Base-by-base conservation (phyloP, 352 stramenopile genomes). In the Pythium periplocum region DNA sequence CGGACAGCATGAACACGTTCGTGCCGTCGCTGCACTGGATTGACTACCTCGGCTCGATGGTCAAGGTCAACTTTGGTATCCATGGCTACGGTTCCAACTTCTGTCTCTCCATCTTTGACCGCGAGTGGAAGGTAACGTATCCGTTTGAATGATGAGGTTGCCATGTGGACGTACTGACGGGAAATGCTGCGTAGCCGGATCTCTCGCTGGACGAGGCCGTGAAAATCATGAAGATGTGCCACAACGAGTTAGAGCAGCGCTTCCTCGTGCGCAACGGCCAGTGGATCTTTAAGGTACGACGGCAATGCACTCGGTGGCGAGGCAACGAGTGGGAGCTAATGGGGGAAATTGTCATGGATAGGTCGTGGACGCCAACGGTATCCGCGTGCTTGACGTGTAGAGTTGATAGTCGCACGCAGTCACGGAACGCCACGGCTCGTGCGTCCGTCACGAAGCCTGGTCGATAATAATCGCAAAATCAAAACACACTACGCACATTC, bases 181-280 rank as follows among this genome's bases (percentile, higher is more conserved):
- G 17, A 26, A 26, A 26, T 26, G 17, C 17, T 66, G 33, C 37
- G 11, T 30, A 81, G 78, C 81, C 78, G n/a, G 77, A 93, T 51
- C 69, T 95, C 50, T 75, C 78, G 42, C 60, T 95, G 44, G 81
- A 91, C 33, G 66, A 93, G 52, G 85, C 83, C 10, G 80, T 71
- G 38, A 62, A 62, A 17, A 83, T 94, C 36, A 56, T 95, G 43
- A 77, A 87, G 61, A 87, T 82, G 50, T 95, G 85, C 68, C 73
- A 83, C 55, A 68, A 70, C 51, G 85, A 95, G 52, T 63, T 95
- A 30, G 81, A 92, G 54, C 73, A 69, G 70, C 83, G 85, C 48
- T 93, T 95, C 70, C 74, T 95, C 52, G 81, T 95, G 55, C 81
- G 82, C 75, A 91, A 90, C 50, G 83, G 83, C 59, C 72, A 93